Evolutionary conservation across 1,139 yeast genomes (phyloP).

Genomic region (Lodderomyces beijingensis): DNA sequence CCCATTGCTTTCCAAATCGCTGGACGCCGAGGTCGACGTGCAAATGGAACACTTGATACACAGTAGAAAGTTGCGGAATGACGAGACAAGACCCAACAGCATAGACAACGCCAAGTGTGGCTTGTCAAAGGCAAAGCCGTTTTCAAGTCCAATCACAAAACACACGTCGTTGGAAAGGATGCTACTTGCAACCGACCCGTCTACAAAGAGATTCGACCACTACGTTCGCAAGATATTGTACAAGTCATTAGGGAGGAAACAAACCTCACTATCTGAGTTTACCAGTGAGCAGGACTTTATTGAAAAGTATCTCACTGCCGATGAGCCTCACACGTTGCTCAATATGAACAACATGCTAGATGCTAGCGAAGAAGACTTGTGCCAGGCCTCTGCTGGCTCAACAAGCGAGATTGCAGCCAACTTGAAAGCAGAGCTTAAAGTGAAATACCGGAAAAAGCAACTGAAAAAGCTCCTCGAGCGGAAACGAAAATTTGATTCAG

Average conservation of each 20-base stretch:
- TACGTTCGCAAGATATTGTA: constrained; percentile 23
- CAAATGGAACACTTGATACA: constrained; percentile 12
- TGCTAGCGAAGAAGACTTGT: constrained; percentile 13
- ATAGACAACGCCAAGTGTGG: constrained; percentile 9
- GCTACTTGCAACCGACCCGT: constrained; percentile 27
- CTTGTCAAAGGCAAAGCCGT: constrained; percentile 7
- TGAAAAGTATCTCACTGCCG: constrained; percentile 21
- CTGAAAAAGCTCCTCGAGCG: constrained; percentile 13
- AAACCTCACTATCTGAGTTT: constrained; percentile 18
- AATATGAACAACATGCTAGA: constrained; percentile 28
- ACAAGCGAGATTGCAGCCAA: constrained; percentile 4
- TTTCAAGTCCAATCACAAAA: constrained; percentile 7
- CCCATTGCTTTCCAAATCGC: constrained; percentile 34
- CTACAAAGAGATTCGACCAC: constrained; percentile 23
- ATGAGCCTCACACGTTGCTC: constrained; percentile 23
- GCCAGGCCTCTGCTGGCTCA: no score
- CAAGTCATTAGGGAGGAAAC: constrained; percentile 22
- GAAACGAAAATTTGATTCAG: constrained; percentile 10
- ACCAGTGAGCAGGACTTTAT: constrained; percentile 25
- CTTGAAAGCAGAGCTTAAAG: constrained; percentile 7
- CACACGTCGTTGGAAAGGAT: constrained; percentile 12
- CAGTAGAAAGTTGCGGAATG: constrained; percentile 9
- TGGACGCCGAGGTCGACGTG: constrained; percentile 5
- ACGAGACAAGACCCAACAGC: constrained; percentile 7
- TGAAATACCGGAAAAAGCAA: constrained; percentile 13